Evolutionary conservation across 768 basidiomycete genomes (phyloP), one percentile per base, ranked within the genome.

Genomic region (Termitomyces sp.): DNA sequence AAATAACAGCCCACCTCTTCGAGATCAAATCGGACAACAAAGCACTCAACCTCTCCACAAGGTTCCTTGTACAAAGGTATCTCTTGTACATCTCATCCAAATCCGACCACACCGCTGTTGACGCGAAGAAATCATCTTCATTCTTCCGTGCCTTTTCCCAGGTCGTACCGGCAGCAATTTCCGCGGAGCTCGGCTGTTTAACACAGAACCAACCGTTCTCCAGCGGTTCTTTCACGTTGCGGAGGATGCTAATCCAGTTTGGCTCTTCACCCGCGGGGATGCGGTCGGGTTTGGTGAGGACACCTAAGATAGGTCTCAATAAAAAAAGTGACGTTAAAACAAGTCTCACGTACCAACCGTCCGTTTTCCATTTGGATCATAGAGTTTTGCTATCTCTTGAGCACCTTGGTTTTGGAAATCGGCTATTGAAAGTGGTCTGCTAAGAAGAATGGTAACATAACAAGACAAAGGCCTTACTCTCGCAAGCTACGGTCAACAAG

Each of bases 391-490:
- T 0, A 92, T 71, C n/a, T 79, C 72, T 57, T 86, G 83, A 0
- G 89, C 89, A 0, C 85, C 86, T 66, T 92, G 89, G 43, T 89
- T 92, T 62, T 91, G 87, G 20, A 88, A 88, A 60, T 92, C 88
- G 52, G 88, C 90, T 92, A 31, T 10, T 27, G 18, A 54, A 10
- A 46, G 43, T 56, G 13, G 46, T n/a, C 20, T 14, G 27, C 24
- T 48, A 22, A 53, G 53, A n/a, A 39, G 13, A 32, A 32, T 18
- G 14, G 46, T 22, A 22, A 9, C 20, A 4, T 42, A 32, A 20
- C 20, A 32, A 12, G 29, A 29, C 58, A 29, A 42, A 26, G 41
- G n/a, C 61, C 80, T 58, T 55, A 86, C 86, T 86, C 68, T 87
- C 85, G 61, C 85, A 87, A 0, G 88, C 79, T 0, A 84, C 78